A percentile compares a stretch with the other conserved stretches of the same genome.
phyloP scores from a whole-genome alignment of 371 early-diverging fungal genomes.

The Furculomyces boomerangus region DNA sequence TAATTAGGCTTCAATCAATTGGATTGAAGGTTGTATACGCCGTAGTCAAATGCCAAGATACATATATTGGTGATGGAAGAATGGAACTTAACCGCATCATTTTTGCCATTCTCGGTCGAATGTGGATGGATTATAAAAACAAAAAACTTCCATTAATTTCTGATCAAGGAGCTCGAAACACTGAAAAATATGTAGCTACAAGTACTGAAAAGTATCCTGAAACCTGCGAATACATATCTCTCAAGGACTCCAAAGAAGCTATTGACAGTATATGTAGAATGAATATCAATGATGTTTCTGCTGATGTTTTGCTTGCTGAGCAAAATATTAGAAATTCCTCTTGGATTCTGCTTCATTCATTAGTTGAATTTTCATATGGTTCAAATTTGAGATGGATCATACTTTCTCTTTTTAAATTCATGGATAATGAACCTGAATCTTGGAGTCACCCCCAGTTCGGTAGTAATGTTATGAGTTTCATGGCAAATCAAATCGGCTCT shows the following conservation, averaged over 20 bases:
- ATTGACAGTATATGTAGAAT: not conserved
- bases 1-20: constrained; percentile 5
- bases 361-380: constrained; percentile 16
- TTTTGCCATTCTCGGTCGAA: constrained; percentile 26
- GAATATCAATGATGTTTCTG: not conserved
- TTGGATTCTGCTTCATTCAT: constrained; percentile 10
- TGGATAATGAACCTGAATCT: constrained; percentile 9
- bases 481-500: constrained; percentile 13
- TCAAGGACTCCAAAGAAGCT: not conserved
- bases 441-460: constrained; percentile 16
- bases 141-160: not conserved
- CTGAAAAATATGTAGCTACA: not conserved
- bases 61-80: constrained; percentile 32
- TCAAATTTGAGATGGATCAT: constrained; percentile 19
- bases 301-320: not conserved
- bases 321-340: not conserved
- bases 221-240: not conserved
- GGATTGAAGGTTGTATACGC: constrained; percentile 26
- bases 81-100: constrained; percentile 33
- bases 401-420: constrained; percentile 14
- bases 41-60: constrained; percentile 35
- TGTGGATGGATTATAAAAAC: not conserved
- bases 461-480: constrained; percentile 7
- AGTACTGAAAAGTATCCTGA: not conserved
- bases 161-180: not conserved